Conservation (phyloP, 2,329 filamentous ascomycete genomes). For the Remersonia thermophila region DNA sequence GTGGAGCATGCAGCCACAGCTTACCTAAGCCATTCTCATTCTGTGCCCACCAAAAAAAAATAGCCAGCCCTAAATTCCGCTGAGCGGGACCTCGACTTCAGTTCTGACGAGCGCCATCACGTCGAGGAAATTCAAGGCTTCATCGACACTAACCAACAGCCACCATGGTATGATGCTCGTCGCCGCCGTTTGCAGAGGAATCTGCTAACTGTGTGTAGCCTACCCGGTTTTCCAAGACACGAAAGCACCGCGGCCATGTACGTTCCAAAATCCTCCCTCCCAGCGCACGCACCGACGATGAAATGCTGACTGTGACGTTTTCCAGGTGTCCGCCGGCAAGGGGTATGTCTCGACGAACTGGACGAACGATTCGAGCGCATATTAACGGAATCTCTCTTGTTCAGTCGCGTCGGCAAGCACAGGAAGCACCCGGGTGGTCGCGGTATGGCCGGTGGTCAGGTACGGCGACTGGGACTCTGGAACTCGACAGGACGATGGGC, state of each 20-base stretch:
- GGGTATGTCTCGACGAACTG: conserved; percentile 32
- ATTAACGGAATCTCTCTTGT: conserved; percentile 14
- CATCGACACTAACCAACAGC: conserved; percentile 19
- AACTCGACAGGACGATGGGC: conserved; percentile 8
- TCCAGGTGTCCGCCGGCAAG: conserved; percentile 91
- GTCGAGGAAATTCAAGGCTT: conserved; percentile 17
- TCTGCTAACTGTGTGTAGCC: conserved; percentile 31
- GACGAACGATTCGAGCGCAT: conserved; percentile 9
- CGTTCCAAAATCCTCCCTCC: conserved; percentile 11
- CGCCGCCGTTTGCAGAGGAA: neutral
- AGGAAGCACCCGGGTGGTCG: conserved; percentile 77
- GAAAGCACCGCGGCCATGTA: conserved; percentile 56
- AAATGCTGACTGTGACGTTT: conserved; percentile 22
- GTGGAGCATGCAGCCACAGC: conserved; percentile 8
- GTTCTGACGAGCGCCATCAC: conserved; percentile 13
- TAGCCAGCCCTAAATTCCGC: conserved; percentile 19
- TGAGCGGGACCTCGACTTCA: conserved; percentile 13
- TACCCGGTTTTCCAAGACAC: conserved; percentile 63
- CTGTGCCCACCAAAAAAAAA: conserved; percentile 20
- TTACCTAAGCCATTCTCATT: conserved; percentile 8
- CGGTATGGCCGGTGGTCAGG: conserved; percentile 89
- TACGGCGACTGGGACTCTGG: conserved; percentile 9
- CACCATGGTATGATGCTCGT: conserved; percentile 18
- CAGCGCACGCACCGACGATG: neutral
- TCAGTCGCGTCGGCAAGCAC: conserved; percentile 87